Conservation (phyloP, 2,329 filamentous ascomycete genomes). For the Xylariales sp. region DNA sequence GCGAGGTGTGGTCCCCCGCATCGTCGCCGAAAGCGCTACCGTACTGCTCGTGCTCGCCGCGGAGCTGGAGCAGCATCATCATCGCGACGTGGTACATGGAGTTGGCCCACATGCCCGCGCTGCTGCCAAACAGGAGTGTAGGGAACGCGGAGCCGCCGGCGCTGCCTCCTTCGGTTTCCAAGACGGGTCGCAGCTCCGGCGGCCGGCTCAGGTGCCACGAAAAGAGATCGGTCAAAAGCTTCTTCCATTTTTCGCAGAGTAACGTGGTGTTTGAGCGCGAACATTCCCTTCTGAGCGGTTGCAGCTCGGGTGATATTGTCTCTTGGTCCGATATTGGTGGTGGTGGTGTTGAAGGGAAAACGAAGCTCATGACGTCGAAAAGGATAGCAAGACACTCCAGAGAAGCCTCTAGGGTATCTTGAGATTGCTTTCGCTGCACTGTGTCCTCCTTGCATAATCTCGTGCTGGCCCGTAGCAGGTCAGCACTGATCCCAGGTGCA, state of each 20-base stretch:
- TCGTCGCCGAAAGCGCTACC: neutral
- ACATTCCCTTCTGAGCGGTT: too few relatives aligned
- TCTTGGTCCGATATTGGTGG: too few relatives aligned
- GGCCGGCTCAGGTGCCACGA: conserved; percentile 9
- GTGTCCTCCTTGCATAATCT: neutral
- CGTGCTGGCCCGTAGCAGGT: conserved; percentile 8
- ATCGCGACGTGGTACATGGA: conserved; percentile 14
- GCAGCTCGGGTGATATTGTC: too few relatives aligned
- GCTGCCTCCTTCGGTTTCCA: conserved; percentile 6
- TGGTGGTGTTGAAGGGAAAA: too few relatives aligned
- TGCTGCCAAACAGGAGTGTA: conserved; percentile 9
- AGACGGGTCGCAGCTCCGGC: conserved; percentile 6
- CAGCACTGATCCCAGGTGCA: conserved; percentile 7
- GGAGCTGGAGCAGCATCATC: conserved; percentile 9
- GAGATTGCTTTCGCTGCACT: neutral
- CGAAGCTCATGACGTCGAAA: conserved; percentile 11
- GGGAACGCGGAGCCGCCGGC: conserved; percentile 10
- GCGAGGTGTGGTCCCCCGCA: conserved; percentile 6
- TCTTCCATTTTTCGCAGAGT: too few relatives aligned
- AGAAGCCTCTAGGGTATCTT: conserved; percentile 8
- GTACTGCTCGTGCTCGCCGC: neutral
- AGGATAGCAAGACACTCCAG: conserved; percentile 9
- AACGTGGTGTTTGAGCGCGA: too few relatives aligned
- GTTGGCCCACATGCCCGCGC: conserved; percentile 12
- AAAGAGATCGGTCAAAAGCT: neutral